A percentile compares a stretch with the other conserved stretches of the same genome.
phyloP scores from a whole-genome alignment of 768 basidiomycete genomes.

The Russula sp. region DNA sequence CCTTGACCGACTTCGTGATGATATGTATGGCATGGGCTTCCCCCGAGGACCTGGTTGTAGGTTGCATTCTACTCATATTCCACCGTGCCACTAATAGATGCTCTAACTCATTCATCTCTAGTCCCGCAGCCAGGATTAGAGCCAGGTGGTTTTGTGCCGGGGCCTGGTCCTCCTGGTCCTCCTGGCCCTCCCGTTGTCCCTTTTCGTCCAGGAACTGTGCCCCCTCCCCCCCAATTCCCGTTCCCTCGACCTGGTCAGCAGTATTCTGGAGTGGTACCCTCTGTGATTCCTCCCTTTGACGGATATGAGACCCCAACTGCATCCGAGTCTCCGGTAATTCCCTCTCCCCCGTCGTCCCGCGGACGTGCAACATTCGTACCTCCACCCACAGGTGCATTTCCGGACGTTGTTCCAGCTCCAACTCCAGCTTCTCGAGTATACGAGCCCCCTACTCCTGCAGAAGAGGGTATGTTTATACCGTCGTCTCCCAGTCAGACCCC shows the following conservation, averaged over 20 bases:
- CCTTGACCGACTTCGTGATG: constrained; percentile 44
- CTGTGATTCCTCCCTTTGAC: background rate
- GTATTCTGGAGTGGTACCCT: background rate
- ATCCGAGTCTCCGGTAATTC: constrained; percentile 13
- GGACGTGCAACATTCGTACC: background rate
- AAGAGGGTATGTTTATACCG: constrained; percentile 6
- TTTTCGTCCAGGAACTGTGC: constrained; percentile 1
- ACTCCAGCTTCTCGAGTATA: constrained; percentile 9
- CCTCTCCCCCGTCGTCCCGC: constrained; percentile 5
- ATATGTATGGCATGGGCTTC: constrained; percentile 37
- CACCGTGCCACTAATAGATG: constrained; percentile 15
- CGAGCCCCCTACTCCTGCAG: constrained; percentile 13
- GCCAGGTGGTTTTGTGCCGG: constrained; percentile 13
- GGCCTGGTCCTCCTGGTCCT: background rate
- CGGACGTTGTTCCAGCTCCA: background rate
- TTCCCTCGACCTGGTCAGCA: background rate
- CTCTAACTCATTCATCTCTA: background rate
- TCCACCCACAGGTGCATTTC: background rate
- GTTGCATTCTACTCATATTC: background rate
- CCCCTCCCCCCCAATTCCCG: background rate
- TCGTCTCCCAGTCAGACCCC: background rate
- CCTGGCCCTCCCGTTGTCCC: background rate
- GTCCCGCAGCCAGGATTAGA: constrained; percentile 6
- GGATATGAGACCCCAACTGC: constrained; percentile 8
- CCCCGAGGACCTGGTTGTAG: constrained; percentile 12